Evolutionary conservation across 1,139 yeast genomes (phyloP), one percentile per base, ranked within the genome.

Genomic region (Suhomyces guaymorum): DNA sequence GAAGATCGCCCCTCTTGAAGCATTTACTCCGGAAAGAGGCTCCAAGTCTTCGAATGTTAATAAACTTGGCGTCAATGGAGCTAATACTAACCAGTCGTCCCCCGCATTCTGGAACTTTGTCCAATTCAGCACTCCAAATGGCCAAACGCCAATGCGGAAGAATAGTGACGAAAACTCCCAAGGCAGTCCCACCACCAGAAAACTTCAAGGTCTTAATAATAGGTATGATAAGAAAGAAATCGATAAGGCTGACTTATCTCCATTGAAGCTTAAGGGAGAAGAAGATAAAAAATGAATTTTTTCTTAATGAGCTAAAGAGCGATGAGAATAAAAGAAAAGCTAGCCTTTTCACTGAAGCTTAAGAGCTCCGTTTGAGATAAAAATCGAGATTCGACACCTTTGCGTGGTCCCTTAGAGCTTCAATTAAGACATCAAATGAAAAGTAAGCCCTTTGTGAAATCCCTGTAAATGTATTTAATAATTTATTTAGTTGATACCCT

Each of bases 21-120:
- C 94, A 1, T 84, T 82, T 49, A 85, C 95, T 0, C 94, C 95
- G 1, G 94, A 84, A 48, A 62, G 94, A 32, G 92, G 92, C 1
- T 70, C 77, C 17, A 67, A 70, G 30, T 47, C 41, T 12, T 35
- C 40, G 12, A 35, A 30, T 26, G 41, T 39, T n/a, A 42, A 42
- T 10, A 48, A 44, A 26, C 34, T 43, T 11, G 44, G 46, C 8
- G 29, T 39, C 3, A 51, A 33, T 38, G 54, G 35, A 24, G 41
- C 49, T 7, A 32, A 33, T 26, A 37, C 66, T 18, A 65, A 66
- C 46, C 80, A 74, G 49, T 70, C 76, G 13, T 79, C 87, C 1
- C 89, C 92, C 2, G 88, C 90, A 9, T 73, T 82, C 40, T 82
- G 90, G 89, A 83, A 81, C 52, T 77, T 82, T 57, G 83, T 83